Base-by-base conservation (phyloP, 805 yeast species). In the Ogataea wickerhamii region DNA sequence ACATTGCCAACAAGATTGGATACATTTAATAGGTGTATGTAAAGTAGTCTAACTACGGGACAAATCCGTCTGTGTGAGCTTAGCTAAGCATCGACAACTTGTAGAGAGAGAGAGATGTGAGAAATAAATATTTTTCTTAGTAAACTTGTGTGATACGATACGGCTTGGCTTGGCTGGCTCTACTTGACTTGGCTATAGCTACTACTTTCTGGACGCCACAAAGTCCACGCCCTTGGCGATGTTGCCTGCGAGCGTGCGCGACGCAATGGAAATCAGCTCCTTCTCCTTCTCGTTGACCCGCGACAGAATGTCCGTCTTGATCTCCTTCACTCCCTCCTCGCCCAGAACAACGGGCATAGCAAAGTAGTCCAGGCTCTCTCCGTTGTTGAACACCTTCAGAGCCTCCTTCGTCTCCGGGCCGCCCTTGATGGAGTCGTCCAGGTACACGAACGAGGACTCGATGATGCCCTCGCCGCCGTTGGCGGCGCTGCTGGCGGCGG, bases 1-100 rank as follows among this genome's bases (percentile, higher is more conserved):
- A 93, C 73, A 88, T 93, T 73, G 98, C 98, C 71, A 89, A 89
- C 95, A 87, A 93, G 78, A 93, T 91, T 69, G 98, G 98, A 77
- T 89, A 88, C 94, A 83, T 91, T 73, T 91, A 80, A 85, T 22
- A 8, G 25, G 25, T 22, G 12, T 22, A 12, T 22, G 12, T n/a
- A n/a, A n/a, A n/a, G n/a, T n/a, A n/a, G n/a, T n/a, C n/a, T n/a
- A n/a, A n/a, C n/a, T n/a, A n/a, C n/a, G n/a, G n/a, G n/a, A n/a
- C n/a, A n/a, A n/a, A n/a, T n/a, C n/a, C n/a, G n/a, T n/a, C n/a
- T n/a, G n/a, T n/a, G n/a, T n/a, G n/a, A n/a, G n/a, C n/a, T n/a
- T n/a, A n/a, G n/a, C n/a, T n/a, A n/a, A n/a, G n/a, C n/a, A n/a
- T n/a, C n/a, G n/a, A n/a, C n/a, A n/a, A n/a, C n/a, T n/a, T n/a